Conservation (phyloP, 164 flowering plant genomes). For the Amborella trichopoda region DNA sequence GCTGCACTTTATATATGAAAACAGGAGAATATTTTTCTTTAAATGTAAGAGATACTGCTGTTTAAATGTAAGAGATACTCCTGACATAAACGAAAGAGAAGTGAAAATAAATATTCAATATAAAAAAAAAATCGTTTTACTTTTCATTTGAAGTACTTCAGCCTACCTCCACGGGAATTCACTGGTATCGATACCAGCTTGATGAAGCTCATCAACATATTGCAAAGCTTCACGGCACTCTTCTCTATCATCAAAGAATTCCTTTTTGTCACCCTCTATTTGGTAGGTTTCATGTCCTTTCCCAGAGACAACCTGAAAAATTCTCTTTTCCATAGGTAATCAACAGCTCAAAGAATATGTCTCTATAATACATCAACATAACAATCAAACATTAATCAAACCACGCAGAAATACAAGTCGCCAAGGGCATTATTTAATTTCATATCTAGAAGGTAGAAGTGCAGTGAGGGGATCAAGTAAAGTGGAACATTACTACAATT, state of each 20-base stretch:
- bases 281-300: conserved; percentile 87
- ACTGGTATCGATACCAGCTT: conserved; percentile 95
- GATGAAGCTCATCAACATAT: conserved; percentile 94
- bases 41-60: no score
- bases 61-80: not conserved
- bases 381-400: no score
- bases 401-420: no score
- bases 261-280: conserved; percentile 76
- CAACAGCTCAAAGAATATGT: no score
- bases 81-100: not conserved
- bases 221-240: conserved; percentile 95
- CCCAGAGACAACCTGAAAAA: conserved; percentile 95
- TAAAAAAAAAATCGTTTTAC: conserved; percentile 6
- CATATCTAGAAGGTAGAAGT: no score
- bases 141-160: no score
- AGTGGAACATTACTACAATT: no score
- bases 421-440: no score
- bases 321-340: no score
- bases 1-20: not conserved
- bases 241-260: conserved; percentile 92
- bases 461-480: no score
- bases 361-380: no score
- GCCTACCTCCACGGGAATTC: conserved; percentile 98
- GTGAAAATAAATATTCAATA: not conserved
- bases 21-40: not conserved